Percentiles rank a stretch among this genome's conserved stretches.
These are phyloP conservation scores for Arctostaphylos glauca DNA, from an alignment of 148 eudicot species.

Conservation along the genomic window DNA sequence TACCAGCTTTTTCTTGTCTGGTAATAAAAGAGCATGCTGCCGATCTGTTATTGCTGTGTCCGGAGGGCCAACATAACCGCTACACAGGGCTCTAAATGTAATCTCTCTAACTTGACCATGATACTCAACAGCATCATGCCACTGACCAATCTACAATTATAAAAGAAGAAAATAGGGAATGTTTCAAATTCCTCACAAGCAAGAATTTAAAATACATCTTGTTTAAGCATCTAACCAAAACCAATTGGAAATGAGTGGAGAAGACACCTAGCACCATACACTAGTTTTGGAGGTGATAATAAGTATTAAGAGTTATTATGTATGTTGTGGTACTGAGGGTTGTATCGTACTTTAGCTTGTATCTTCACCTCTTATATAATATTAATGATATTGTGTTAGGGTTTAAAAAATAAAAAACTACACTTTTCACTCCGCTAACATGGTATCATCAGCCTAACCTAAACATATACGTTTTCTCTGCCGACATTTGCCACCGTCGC, in stretches of 20 bases:
- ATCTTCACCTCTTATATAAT: no score
- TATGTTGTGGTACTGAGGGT: no score
- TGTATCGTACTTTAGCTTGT: no score
- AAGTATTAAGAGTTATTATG: no score
- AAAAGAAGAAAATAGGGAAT: background rate
- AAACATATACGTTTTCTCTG: no score
- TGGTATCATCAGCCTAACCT: no score
- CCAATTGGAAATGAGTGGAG: background rate
- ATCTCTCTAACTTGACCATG: slow-evolving; percentile 92
- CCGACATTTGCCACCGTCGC: no score
- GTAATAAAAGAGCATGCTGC: slow-evolving; percentile 74
- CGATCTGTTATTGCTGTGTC: slow-evolving; percentile 87
- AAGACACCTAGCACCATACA: no score
- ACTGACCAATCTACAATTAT: slow-evolving; percentile 61
- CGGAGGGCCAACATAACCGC: slow-evolving; percentile 88
- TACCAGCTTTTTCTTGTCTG: slow-evolving; percentile 66
- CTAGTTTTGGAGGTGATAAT: no score
- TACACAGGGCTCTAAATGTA: slow-evolving; percentile 67
- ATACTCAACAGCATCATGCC: slow-evolving; percentile 85
- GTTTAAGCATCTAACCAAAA: background rate
- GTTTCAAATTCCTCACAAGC: background rate
- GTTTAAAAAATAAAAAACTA: no score
- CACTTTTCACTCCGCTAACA: no score
- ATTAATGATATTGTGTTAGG: no score
- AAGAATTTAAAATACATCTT: background rate